Evolutionary conservation across 352 stramenopile genomes (phyloP).

Genomic region (Phytopythium mirpurense): DNA sequence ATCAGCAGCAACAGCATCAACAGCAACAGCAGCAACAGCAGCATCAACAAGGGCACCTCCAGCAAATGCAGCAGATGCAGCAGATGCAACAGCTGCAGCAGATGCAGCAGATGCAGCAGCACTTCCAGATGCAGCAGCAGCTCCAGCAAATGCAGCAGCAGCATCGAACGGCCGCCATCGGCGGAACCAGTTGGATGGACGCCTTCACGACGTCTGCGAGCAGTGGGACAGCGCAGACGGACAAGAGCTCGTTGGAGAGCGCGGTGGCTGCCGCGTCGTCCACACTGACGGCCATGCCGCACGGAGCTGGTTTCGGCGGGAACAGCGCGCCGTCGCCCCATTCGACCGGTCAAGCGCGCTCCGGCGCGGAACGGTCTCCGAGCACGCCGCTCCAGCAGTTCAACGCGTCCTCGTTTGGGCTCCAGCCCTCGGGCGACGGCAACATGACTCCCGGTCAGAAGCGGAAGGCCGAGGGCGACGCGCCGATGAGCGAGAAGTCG

Average conservation of each 20-base stretch:
- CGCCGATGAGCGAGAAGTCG: slow-evolving; percentile 3
- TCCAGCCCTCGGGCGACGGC: not conserved
- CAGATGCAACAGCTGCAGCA: slow-evolving; percentile 18
- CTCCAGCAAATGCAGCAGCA: slow-evolving; percentile 25
- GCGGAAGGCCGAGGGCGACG: slow-evolving; percentile 5
- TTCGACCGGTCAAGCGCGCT: not conserved
- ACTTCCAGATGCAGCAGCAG: slow-evolving; percentile 12
- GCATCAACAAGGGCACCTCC: slow-evolving; percentile 21
- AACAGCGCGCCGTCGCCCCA: slow-evolving; percentile 14
- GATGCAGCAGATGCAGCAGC: slow-evolving; percentile 13
- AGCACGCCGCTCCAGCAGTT: not conserved
- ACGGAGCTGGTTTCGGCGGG: slow-evolving; percentile 5
- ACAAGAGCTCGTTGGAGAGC: slow-evolving; percentile 21
- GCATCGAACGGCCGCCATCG: slow-evolving; percentile 12
- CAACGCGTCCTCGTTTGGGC: slow-evolving; percentile 4
- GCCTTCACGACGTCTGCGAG: slow-evolving; percentile 13
- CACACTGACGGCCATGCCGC: slow-evolving; percentile 33
- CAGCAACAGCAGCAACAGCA: slow-evolving; percentile 14
- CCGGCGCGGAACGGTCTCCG: not conserved
- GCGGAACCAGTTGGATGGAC: slow-evolving; percentile 26
- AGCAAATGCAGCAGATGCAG: slow-evolving; percentile 14
- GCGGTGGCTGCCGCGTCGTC: slow-evolving; percentile 26
- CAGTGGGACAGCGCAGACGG: slow-evolving; percentile 10
- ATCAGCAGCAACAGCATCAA: slow-evolving; percentile 18
- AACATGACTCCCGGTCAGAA: not conserved